Percentiles rank a stretch among this genome's conserved stretches.
Conservation (phyloP, 495 filamentous ascomycete genomes). For the Neurospora tetrasperma region DNA sequence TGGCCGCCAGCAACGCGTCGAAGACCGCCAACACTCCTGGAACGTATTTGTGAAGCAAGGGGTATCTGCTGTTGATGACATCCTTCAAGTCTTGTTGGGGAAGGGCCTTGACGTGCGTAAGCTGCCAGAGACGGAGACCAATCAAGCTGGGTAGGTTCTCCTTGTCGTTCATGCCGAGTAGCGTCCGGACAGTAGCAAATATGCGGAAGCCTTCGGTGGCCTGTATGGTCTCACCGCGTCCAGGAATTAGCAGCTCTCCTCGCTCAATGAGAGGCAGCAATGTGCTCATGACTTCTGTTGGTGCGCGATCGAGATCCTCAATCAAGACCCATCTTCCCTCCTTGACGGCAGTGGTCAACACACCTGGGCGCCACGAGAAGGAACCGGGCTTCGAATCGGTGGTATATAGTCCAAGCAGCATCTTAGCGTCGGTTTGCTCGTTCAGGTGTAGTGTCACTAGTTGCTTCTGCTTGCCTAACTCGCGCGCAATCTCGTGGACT, state of each 20-base stretch:
- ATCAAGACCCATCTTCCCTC: constrained; percentile 95
- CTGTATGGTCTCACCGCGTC: constrained; percentile 71
- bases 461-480: constrained; percentile 58
- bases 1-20: constrained; percentile 46
- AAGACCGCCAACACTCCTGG: constrained; percentile 68
- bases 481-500: constrained; percentile 70
- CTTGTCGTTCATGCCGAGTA: constrained; percentile 57
- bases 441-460: constrained; percentile 92
- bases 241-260: constrained; percentile 76
- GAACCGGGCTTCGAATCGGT: constrained; percentile 74
- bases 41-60: constrained; percentile 58
- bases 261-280: constrained; percentile 84
- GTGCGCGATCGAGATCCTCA: constrained; percentile 91
- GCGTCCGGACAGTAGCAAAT: constrained; percentile 80
- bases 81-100: constrained; percentile 59
- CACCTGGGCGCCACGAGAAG: constrained; percentile 87
- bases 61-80: constrained; percentile 59
- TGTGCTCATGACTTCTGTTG: constrained; percentile 87
- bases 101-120: constrained; percentile 57
- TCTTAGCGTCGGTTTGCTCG: constrained; percentile 94
- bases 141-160: constrained; percentile 53
- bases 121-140: constrained; percentile 73
- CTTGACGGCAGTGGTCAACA: constrained; percentile 82
- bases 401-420: constrained; percentile 86
- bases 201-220: constrained; percentile 78